These are phyloP conservation scores for Thelonectria olida DNA, from an alignment of 2,329 filamentous ascomycete genomes.

Conservation along the genomic window DNA sequence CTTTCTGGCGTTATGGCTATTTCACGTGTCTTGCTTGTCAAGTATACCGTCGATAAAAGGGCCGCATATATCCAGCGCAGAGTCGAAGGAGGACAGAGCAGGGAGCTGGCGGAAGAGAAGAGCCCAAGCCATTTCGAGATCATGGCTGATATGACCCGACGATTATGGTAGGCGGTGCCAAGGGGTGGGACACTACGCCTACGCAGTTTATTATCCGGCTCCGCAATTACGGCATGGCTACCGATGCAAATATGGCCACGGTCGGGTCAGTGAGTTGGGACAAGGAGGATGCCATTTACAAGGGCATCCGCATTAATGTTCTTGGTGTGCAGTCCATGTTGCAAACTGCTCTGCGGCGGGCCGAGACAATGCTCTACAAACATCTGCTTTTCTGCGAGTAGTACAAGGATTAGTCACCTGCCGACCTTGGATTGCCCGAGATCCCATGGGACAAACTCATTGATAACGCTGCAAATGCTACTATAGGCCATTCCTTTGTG, in stretches of 20 bases:
- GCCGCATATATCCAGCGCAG: not conserved
- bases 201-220: constrained; percentile 8
- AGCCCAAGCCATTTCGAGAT: constrained; percentile 3
- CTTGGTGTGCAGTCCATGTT: constrained; percentile 2
- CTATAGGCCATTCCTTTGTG: no score
- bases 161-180: not conserved
- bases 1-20: constrained; percentile 3
- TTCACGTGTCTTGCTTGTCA: not conserved
- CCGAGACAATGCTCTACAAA: not conserved
- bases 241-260: not conserved
- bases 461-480: no score
- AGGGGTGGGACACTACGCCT: not conserved
- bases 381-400: constrained; percentile 3
- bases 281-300: constrained; percentile 5
- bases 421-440: no score
- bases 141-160: not conserved
- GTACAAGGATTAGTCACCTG: not conserved
- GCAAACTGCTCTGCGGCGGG: not conserved
- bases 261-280: not conserved
- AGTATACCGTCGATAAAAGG: constrained; percentile 1
- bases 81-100: not conserved
- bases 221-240: not conserved
- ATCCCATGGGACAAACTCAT: no score
- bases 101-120: not conserved
- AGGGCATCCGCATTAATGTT: no score